Conservation (phyloP, 73 alveolate species). For the Paraurostyla sp. region DNA sequence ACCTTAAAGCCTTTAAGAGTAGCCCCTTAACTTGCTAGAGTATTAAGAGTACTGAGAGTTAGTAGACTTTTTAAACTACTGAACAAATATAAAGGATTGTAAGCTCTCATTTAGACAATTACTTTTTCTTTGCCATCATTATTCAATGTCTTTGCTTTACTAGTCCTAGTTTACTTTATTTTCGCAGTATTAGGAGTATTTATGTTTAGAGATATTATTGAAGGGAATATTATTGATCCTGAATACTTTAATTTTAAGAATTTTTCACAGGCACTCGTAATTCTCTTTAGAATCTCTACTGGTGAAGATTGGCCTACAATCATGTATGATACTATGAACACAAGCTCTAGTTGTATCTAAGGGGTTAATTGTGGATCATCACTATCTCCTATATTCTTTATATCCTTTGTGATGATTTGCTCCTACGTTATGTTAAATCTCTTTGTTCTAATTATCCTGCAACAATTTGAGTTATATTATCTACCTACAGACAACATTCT, state of each 20-base stretch:
- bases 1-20: slow-evolving; percentile 71
- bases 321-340: slow-evolving; percentile 81
- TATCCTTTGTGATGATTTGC: slow-evolving; percentile 60
- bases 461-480: slow-evolving; percentile 73
- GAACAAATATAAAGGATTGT: slow-evolving; percentile 88
- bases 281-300: slow-evolving; percentile 86
- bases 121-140: slow-evolving; percentile 93
- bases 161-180: slow-evolving; percentile 89
- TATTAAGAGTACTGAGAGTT: slow-evolving; percentile 94
- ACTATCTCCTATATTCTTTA: slow-evolving; percentile 55
- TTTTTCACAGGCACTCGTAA: slow-evolving; percentile 82
- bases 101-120: slow-evolving; percentile 87
- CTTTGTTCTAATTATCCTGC: slow-evolving; percentile 75
- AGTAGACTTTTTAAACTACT: slow-evolving; percentile 89
- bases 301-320: slow-evolving; percentile 94
- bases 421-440: slow-evolving; percentile 75
- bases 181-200: slow-evolving; percentile 94
- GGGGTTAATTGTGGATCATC: slow-evolving; percentile 39
- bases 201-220: slow-evolving; percentile 75
- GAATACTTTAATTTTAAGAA: slow-evolving; percentile 82
- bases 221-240: slow-evolving; percentile 82
- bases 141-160: slow-evolving; percentile 90
- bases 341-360: slow-evolving; percentile 36
- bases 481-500: slow-evolving; percentile 69
- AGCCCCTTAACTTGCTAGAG: slow-evolving; percentile 93